Base-by-base conservation (phyloP, 106 monocot genomes). In the Apostasia ramifera region DNA sequence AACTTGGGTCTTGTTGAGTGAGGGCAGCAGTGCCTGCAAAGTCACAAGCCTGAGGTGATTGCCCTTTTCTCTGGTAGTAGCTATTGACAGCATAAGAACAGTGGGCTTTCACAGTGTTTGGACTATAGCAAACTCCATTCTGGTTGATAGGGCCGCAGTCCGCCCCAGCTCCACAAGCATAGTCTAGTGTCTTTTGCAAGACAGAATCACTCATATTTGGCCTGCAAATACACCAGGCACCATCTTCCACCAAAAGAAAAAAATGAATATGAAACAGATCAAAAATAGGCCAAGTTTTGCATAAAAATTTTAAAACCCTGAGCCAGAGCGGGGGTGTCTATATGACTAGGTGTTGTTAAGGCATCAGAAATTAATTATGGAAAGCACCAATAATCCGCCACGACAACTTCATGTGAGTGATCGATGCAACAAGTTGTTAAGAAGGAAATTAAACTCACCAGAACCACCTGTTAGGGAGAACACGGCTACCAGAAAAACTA, bases 81-180 rank as follows among this genome's bases (percentile, higher is more conserved):
- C 92, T 88, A 64, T 88, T 92, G 57, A 52, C 88, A 53, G 92
- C 92, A 71, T 86, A 92, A 45, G 74, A 80, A 66, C 92, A 92
- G 74, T 88, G 92, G 12, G 81, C 55, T 49, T 42, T 68, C 46
- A 85, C 88, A 11, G 76, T 85, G 74, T 85, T 81, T 44, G 92
- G 88, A 7, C 51, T 65, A 66, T 51, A 92, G 67, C 92, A 92
- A 66, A 74, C 67, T 11, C 92, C 88, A 51, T 57, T 85, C 48
- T 81, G 81, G 4, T 53, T 78, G 13, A 83, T 74, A 13, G 88
- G 59, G 42, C 8, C 59, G 71, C 92, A 92, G 57, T 92, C 92
- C 3, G 83, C 92, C 7, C 92, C 92, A 37, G 61, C 50, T 57
- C 88, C 92, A 60, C 92, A 92, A 3, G 92, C 88, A 70, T 92